These are phyloP conservation scores for Ilex aquifolium DNA, from an alignment of 257 asterid species.

Conservation along the genomic window DNA sequence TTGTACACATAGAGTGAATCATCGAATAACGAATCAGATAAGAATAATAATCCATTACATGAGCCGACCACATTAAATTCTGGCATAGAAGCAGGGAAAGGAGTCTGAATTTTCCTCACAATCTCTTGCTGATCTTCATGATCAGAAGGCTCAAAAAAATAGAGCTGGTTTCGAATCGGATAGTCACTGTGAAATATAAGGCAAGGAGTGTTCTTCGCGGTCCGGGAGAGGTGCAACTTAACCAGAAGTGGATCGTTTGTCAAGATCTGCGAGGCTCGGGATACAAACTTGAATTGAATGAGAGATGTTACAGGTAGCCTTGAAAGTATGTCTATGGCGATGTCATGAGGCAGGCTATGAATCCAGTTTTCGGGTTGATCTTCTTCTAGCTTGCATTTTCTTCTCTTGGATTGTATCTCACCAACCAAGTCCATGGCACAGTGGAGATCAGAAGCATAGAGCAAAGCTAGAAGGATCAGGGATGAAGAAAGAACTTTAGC, in stretches of 20 bases:
- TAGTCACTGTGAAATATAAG: slow-evolving; percentile 29
- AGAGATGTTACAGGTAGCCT: slow-evolving; percentile 4
- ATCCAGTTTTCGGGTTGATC: not conserved
- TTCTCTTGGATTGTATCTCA: not conserved
- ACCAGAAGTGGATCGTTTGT: slow-evolving; percentile 22
- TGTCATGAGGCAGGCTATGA: not conserved
- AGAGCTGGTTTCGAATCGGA: slow-evolving; percentile 32
- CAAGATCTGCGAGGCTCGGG: not conserved
- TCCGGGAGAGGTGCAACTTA: slow-evolving; percentile 13
- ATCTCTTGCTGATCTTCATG: slow-evolving; percentile 7
- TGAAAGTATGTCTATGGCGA: slow-evolving; percentile 1
- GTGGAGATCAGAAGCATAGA: too few species aligned
- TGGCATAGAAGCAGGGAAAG: slow-evolving; percentile 33
- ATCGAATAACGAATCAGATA: slow-evolving; percentile 19
- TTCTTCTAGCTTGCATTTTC: not conserved
- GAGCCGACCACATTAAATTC: slow-evolving; percentile 37
- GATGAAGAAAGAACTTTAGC: too few species aligned
- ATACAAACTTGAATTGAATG: slow-evolving; percentile 1
- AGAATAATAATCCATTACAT: slow-evolving; percentile 33
- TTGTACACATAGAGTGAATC: slow-evolving; percentile 31
- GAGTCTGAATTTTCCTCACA: slow-evolving; percentile 18
- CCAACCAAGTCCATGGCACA: not conserved
- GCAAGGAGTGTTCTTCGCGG: slow-evolving; percentile 7
- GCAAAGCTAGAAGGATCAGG: too few species aligned
- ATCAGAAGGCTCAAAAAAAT: slow-evolving; percentile 24